Percentiles rank a stretch among this genome's conserved stretches.
These are phyloP conservation scores for Russula compacta DNA, from an alignment of 768 basidiomycete species.

Conservation along the genomic window DNA sequence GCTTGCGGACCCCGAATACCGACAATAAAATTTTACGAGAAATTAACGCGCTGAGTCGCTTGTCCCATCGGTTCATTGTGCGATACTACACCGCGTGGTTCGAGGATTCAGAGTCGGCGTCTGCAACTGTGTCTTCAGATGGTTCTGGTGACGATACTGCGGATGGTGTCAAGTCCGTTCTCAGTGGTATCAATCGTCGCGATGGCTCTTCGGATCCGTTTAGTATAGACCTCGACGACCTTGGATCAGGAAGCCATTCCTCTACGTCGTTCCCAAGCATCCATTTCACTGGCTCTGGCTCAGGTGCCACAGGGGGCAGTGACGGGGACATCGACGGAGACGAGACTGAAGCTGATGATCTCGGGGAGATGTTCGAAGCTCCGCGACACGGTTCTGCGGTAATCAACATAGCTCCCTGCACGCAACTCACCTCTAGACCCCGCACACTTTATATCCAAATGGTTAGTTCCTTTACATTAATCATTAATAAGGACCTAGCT, in stretches of 20 bases:
- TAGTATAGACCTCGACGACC: slow-evolving; percentile 54
- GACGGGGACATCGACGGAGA: slow-evolving; percentile 36
- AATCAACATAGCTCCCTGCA: slow-evolving; percentile 13
- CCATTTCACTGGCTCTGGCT: slow-evolving; percentile 46
- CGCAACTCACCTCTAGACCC: slow-evolving; percentile 2
- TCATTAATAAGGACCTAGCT: slow-evolving; percentile 6
- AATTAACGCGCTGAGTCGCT: slow-evolving; percentile 77
- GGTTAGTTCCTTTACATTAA: slow-evolving; percentile 36
- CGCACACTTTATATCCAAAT: slow-evolving; percentile 90
- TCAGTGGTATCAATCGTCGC: slow-evolving; percentile 29
- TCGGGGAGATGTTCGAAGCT: slow-evolving; percentile 22
- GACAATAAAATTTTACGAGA: slow-evolving; percentile 87
- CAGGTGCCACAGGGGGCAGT: slow-evolving; percentile 35
- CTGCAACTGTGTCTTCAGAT: slow-evolving; percentile 41
- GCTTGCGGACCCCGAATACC: slow-evolving; percentile 64
- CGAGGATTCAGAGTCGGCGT: slow-evolving; percentile 52
- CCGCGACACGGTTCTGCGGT: slow-evolving; percentile 4
- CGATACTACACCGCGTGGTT: slow-evolving; percentile 90
- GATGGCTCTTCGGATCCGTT: slow-evolving; percentile 39
- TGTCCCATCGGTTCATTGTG: slow-evolving; percentile 86
- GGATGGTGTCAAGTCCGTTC: slow-evolving; percentile 50
- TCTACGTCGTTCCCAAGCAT: slow-evolving; percentile 76
- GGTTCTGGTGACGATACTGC: slow-evolving; percentile 30
- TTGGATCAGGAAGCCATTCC: slow-evolving; percentile 39
- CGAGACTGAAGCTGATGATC: slow-evolving; percentile 26